Conservation (phyloP, 2,329 filamentous ascomycete genomes). For the Arthrinium puccinioides region DNA sequence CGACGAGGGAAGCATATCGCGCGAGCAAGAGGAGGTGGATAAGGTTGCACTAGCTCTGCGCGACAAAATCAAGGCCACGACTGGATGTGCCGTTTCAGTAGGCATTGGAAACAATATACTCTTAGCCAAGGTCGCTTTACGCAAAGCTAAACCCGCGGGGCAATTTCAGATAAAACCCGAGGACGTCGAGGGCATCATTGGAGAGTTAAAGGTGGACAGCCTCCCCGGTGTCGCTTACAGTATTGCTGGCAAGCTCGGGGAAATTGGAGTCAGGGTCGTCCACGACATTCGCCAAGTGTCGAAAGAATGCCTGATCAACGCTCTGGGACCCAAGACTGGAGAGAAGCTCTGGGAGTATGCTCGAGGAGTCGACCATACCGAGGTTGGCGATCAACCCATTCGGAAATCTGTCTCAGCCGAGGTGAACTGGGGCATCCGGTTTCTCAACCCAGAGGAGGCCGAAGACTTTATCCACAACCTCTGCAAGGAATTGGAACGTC, state of each 20-base stretch:
- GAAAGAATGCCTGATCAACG: slow-evolving; percentile 65
- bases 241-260: slow-evolving; percentile 80
- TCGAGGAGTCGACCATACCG: slow-evolving; percentile 75
- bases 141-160: slow-evolving; percentile 89
- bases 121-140: slow-evolving; percentile 81
- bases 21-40: slow-evolving; percentile 74
- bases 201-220: slow-evolving; percentile 68
- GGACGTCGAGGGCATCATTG: slow-evolving; percentile 69
- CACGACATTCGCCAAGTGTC: slow-evolving; percentile 73
- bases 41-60: slow-evolving; percentile 63
- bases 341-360: slow-evolving; percentile 87
- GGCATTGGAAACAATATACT: slow-evolving; percentile 89
- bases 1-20: slow-evolving; percentile 62
- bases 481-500: slow-evolving; percentile 74
- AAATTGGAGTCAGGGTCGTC: slow-evolving; percentile 74
- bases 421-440: slow-evolving; percentile 96
- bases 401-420: slow-evolving; percentile 96
- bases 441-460: slow-evolving; percentile 84
- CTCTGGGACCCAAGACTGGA: slow-evolving; percentile 85
- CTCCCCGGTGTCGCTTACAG: slow-evolving; percentile 91
- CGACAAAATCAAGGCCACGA: slow-evolving; percentile 62
- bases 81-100: slow-evolving; percentile 82
- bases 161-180: slow-evolving; percentile 85
- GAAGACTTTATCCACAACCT: slow-evolving; percentile 86
- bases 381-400: slow-evolving; percentile 78